Evolutionary conservation across 169 alveolate species (phyloP), one percentile per base, ranked within the genome.

Genomic region (Babesia divergens): DNA sequence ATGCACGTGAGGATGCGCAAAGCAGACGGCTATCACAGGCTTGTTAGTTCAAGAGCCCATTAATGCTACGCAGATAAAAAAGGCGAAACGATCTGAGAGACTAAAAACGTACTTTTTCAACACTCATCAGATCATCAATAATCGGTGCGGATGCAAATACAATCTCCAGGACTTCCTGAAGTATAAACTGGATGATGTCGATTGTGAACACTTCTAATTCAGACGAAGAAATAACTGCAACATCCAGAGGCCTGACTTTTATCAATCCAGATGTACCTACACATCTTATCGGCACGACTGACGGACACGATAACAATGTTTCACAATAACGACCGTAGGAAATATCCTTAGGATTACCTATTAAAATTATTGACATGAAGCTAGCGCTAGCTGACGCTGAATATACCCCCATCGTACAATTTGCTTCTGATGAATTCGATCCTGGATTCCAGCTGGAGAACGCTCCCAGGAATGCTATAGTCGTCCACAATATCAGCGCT

Each of bases 401-500:
- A 9, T 6, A 5, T 0, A 54, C 35, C 0, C 43, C 37, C 37
- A 59, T 59, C 26, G 14, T 34, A 50, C 69, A 35, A 54, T 14
- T 40, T n/a, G 40, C 28, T 28, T 52, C 13, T 5, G 69, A 26
- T 1, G 69, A 59, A 43, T 28, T 24, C 42, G 53, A 38, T 16
- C n/a, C 52, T n/a, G 55, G 11, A 11, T 9, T 37, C 13, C 0
- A 20, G 43, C 3, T 40, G 32, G 37, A 59, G 6, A 16, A 0
- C 13, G 32, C 59, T 1, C 44, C 46, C 3, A 42, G 38, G 13
- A 54, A 70, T 53, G 77, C 80, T 28, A 76, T 88, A 54, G 56
- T 82, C 37, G 85, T 88, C 14, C 91, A 88, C 65, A 88, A 88
- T 47, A 74, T 88, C 35, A 72, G 85, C 4, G 87, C 76, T 51